A percentile compares a stretch with the other conserved stretches of the same genome.
phyloP scores from a whole-genome alignment of 345 rosid species.

The Brassica incana region DNA sequence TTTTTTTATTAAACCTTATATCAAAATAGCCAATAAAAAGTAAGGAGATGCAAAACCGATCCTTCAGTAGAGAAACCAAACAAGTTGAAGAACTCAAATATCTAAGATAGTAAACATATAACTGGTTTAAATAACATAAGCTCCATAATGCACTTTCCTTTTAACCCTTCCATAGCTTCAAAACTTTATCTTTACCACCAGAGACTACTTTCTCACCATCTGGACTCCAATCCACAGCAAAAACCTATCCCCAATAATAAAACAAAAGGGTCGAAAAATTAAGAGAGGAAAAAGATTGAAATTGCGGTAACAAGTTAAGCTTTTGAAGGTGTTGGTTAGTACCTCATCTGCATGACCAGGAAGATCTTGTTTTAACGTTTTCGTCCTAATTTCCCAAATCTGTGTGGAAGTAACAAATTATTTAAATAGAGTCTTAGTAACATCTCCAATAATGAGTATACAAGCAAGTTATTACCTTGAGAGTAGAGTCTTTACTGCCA shows the following conservation, averaged over 20 bases:
- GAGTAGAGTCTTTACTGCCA: slow-evolving; percentile 95
- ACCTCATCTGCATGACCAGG: slow-evolving; percentile 98
- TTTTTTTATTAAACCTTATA: background rate
- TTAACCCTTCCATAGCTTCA: slow-evolving; percentile 96
- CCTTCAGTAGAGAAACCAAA: background rate
- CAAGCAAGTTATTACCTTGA: slow-evolving; percentile 57
- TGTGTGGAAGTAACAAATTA: slow-evolving; percentile 30
- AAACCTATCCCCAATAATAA: slow-evolving; percentile 49
- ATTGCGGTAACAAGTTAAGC: background rate
- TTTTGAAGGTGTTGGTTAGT: slow-evolving; percentile 7
- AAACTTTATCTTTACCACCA: slow-evolving; percentile 84
- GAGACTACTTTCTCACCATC: slow-evolving; percentile 98
- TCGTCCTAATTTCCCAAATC: slow-evolving; percentile 89
- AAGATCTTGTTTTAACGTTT: slow-evolving; percentile 84
- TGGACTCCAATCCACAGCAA: slow-evolving; percentile 98
- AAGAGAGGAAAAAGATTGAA: background rate
- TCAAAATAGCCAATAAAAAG: background rate
- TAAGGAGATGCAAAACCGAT: background rate
- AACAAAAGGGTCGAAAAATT: background rate
- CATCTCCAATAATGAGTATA: background rate
- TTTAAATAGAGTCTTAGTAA: slow-evolving; percentile 2
- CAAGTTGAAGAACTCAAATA: background rate
- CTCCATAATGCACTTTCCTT: background rate
- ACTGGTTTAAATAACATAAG: background rate
- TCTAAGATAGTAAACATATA: background rate